Conservation (phyloP, 2,329 filamentous ascomycete species). For the Alternaria hordeiaustralica region DNA sequence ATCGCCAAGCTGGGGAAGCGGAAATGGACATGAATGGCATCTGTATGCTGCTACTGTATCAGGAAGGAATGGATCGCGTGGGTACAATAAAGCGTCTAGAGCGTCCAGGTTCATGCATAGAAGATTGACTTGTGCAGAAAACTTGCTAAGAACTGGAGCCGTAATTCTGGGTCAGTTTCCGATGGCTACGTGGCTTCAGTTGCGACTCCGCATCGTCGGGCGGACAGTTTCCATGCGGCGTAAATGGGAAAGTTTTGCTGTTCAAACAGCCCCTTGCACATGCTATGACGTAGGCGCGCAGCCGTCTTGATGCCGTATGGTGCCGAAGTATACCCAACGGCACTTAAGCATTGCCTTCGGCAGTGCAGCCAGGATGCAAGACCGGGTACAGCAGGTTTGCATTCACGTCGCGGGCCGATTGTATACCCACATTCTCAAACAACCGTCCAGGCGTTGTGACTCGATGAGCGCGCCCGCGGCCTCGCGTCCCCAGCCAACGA, state of each 20-base stretch:
- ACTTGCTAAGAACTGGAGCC: neutral
- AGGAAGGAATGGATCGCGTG: slow-evolving; percentile 7
- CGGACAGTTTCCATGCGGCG: neutral
- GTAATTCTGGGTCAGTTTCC: neutral
- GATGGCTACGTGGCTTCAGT: slow-evolving; percentile 20
- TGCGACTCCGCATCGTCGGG: neutral
- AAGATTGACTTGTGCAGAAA: slow-evolving; percentile 7
- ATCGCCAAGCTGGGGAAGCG: slow-evolving; percentile 24
- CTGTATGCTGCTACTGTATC: neutral
- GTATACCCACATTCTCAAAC: neutral
- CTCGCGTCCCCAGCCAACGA: slow-evolving; percentile 2
- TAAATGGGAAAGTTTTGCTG: neutral
- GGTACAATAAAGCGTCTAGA: slow-evolving; percentile 1
- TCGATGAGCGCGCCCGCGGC: slow-evolving; percentile 3
- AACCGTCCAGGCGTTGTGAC: slow-evolving; percentile 1
- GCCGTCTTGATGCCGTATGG: neutral
- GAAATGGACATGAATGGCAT: slow-evolving; percentile 5
- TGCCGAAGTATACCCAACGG: slow-evolving; percentile 6
- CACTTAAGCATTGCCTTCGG: slow-evolving; percentile 5
- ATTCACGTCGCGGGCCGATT: slow-evolving; percentile 12
- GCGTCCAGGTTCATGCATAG: slow-evolving; percentile 12
- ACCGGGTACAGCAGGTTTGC: slow-evolving; percentile 5
- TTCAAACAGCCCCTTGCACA: neutral
- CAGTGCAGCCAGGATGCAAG: slow-evolving; percentile 1
- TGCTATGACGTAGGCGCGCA: neutral